Percentiles rank a stretch among this genome's conserved stretches.
phyloP scores from a whole-genome alignment of 805 yeast genomes.

The Candida sphagnicola region DNA sequence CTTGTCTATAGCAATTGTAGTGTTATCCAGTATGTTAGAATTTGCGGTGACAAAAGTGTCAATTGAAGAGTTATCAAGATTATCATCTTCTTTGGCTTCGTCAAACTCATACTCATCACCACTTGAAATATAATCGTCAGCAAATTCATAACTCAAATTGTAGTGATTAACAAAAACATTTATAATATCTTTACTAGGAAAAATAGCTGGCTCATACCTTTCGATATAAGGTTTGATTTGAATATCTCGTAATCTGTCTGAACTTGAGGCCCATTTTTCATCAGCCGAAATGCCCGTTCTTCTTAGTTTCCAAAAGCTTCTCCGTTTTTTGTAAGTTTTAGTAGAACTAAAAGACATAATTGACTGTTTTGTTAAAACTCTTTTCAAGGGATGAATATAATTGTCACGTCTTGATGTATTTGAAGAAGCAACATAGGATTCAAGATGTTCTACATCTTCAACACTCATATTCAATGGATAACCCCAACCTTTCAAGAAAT shows the following conservation, averaged over 20 bases:
- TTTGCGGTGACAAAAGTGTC: slow-evolving; percentile 2
- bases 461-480: slow-evolving; percentile 29
- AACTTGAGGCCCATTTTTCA: slow-evolving; percentile 4
- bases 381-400: slow-evolving; percentile 13
- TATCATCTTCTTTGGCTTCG: slow-evolving; percentile 4
- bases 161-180: slow-evolving; percentile 19
- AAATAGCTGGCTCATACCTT: slow-evolving; percentile 18
- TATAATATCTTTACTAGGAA: slow-evolving; percentile 18
- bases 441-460: slow-evolving; percentile 25
- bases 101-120: slow-evolving; percentile 12
- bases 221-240: slow-evolving; percentile 22
- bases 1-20: not conserved
- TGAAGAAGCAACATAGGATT: slow-evolving; percentile 31
- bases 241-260: slow-evolving; percentile 24
- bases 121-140: slow-evolving; percentile 11
- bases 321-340: slow-evolving; percentile 29
- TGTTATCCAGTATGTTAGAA: not conserved
- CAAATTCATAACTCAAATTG: slow-evolving; percentile 11
- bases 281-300: not conserved
- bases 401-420: slow-evolving; percentile 9
- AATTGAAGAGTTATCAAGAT: slow-evolving; percentile 1
- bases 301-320: slow-evolving; percentile 15
- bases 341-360: slow-evolving; percentile 23
- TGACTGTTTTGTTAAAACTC: slow-evolving; percentile 20
- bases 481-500: slow-evolving; percentile 58